Evolutionary conservation across 768 basidiomycete species (phyloP).

Genomic region (Polyporus arcularius): DNA sequence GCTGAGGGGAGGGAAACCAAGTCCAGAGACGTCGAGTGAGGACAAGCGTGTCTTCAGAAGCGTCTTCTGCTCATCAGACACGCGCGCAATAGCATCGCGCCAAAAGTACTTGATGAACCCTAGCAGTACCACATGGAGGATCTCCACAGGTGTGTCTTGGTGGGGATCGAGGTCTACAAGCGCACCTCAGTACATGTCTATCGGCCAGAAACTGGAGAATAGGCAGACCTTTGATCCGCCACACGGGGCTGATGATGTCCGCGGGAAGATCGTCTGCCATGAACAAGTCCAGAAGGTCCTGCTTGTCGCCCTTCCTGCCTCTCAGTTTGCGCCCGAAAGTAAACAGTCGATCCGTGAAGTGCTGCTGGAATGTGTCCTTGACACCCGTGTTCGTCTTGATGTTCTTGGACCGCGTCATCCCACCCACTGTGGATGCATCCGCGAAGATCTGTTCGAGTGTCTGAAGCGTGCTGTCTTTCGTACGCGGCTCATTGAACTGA

Average conservation of each 20-base stretch:
- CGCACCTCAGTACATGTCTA: too few species aligned
- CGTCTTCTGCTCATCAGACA: conserved; percentile 29
- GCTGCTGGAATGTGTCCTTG: conserved; percentile 36
- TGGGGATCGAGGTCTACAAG: conserved; percentile 44
- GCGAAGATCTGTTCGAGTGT: background rate
- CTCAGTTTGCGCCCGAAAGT: background rate
- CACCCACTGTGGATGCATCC: background rate
- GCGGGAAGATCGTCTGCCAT: conserved; percentile 17
- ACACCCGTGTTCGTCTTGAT: conserved; percentile 32
- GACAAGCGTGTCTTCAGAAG: conserved; percentile 30
- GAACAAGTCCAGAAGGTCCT: conserved; percentile 17
- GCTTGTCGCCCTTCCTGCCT: conserved; percentile 11
- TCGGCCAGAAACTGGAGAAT: too few species aligned
- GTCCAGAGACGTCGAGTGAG: conserved; percentile 35
- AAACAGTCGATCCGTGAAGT: conserved; percentile 27
- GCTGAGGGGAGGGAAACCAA: conserved; percentile 32
- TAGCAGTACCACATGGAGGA: conserved; percentile 45
- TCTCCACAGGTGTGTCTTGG: conserved; percentile 45
- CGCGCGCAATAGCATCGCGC: conserved; percentile 35
- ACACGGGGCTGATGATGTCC: conserved; percentile 36
- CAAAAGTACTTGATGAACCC: conserved; percentile 53
- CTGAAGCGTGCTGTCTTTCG: background rate
- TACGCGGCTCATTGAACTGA: background rate
- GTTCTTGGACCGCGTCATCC: conserved; percentile 12
- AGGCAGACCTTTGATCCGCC: conserved; percentile 28